A percentile compares a stretch with the other conserved stretches of the same genome.
Conservation (phyloP, 2,329 filamentous ascomycete species). For the Neofusicoccum umdonicola region DNA sequence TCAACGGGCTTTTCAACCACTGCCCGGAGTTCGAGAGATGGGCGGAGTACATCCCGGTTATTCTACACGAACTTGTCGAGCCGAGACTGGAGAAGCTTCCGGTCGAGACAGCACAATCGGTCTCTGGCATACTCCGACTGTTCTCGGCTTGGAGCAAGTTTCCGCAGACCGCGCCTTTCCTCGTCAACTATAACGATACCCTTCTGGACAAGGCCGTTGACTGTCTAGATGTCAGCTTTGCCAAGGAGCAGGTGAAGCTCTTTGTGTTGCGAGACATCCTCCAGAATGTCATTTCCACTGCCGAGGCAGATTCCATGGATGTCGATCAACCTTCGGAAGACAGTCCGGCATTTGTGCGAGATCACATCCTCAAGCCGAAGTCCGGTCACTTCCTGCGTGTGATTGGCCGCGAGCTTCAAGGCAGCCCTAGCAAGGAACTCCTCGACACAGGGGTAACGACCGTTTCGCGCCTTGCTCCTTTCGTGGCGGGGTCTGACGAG, state of each 20-base stretch:
- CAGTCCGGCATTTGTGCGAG: conserved; percentile 41
- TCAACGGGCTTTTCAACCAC: conserved; percentile 74
- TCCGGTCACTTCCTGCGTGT: conserved; percentile 63
- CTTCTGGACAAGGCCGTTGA: conserved; percentile 71
- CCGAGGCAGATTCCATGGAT: conserved; percentile 54
- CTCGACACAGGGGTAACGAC: conserved; percentile 76
- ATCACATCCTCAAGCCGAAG: conserved; percentile 62
- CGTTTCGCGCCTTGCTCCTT: conserved; percentile 65
- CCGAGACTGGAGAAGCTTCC: conserved; percentile 77
- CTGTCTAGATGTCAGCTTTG: conserved; percentile 67
- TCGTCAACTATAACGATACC: conserved; percentile 59
- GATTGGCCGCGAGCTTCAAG: conserved; percentile 54
- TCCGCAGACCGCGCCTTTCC: conserved; percentile 64
- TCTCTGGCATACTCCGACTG: conserved; percentile 78
- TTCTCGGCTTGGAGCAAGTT: conserved; percentile 77
- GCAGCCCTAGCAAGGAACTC: conserved; percentile 66
- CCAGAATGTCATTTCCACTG: conserved; percentile 49
- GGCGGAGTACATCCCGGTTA: conserved; percentile 65
- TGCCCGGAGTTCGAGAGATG: conserved; percentile 67
- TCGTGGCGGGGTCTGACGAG: conserved; percentile 48
- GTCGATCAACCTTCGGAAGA: conserved; percentile 37
- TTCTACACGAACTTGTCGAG: conserved; percentile 73
- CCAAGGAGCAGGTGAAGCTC: conserved; percentile 82
- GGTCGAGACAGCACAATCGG: conserved; percentile 80
- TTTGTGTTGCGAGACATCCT: conserved; percentile 75